phyloP scores from a whole-genome alignment of 352 stramenopile species.

The Phytophthora pini region DNA sequence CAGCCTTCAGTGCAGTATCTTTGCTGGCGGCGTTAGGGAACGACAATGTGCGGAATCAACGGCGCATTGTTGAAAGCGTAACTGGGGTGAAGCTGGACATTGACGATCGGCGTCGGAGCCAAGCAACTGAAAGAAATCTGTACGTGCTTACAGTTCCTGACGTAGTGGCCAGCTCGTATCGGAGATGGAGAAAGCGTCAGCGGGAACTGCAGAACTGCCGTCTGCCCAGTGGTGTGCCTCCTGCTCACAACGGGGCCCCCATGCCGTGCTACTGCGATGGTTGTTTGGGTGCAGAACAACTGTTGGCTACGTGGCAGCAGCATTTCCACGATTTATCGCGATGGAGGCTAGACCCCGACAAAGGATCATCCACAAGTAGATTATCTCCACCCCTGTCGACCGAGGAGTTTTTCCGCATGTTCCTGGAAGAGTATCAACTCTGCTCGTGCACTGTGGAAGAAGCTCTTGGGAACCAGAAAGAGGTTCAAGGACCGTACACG shows the following conservation, averaged over 20 bases:
- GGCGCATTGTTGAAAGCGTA: constrained; percentile 46
- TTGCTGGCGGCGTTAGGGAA: constrained; percentile 47
- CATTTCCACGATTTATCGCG: constrained; percentile 62
- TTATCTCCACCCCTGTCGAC: constrained; percentile 16
- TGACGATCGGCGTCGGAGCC: background rate
- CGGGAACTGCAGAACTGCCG: constrained; percentile 39
- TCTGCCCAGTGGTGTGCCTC: constrained; percentile 46
- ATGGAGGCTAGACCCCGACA: constrained; percentile 33
- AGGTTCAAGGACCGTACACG: background rate
- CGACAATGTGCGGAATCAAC: constrained; percentile 46
- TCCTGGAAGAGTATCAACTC: constrained; percentile 37
- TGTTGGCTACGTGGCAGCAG: constrained; percentile 57
- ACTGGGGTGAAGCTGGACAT: constrained; percentile 33
- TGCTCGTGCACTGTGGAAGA: constrained; percentile 12
- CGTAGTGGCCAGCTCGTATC: constrained; percentile 41
- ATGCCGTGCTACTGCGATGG: constrained; percentile 59
- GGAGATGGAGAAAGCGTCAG: constrained; percentile 49
- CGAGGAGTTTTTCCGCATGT: constrained; percentile 41
- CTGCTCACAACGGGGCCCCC: constrained; percentile 45
- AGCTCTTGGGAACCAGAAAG: constrained; percentile 7
- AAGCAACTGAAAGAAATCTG: constrained; percentile 16
- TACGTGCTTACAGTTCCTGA: constrained; percentile 47
- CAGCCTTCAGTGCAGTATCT: constrained; percentile 26
- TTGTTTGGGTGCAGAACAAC: constrained; percentile 54
- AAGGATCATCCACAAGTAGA: background rate